Evolutionary conservation across 208 protist genomes (phyloP).

Genomic region (Acanthamoeba sp.): DNA sequence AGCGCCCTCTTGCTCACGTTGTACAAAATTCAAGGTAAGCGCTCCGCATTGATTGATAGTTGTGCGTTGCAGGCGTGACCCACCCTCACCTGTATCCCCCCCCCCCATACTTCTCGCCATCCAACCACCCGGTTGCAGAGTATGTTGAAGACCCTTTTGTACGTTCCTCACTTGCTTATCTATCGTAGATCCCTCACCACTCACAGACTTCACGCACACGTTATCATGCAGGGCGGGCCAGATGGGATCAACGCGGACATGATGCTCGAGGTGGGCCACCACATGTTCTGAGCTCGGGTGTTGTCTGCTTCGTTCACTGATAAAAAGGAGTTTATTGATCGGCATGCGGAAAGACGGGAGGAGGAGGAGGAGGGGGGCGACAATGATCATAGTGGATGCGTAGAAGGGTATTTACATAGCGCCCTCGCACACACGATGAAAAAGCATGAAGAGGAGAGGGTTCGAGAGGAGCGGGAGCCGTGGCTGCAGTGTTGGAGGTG

Average conservation of each 20-base stretch:
- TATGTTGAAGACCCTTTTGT: conserved; percentile 58
- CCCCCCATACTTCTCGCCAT: not conserved
- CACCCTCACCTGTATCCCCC: too few relatives aligned
- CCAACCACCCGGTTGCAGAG: too few relatives aligned
- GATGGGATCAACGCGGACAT: conserved; percentile 38
- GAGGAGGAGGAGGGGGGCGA: not conserved
- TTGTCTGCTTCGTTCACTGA: too few relatives aligned
- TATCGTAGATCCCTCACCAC: too few relatives aligned
- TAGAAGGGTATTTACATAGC: not conserved
- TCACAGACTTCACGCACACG: not conserved
- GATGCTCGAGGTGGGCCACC: conserved; percentile 63
- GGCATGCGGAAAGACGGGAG: too few relatives aligned
- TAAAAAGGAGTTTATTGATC: too few relatives aligned
- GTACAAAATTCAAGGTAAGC: conserved; percentile 56
- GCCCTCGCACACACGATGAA: not conserved
- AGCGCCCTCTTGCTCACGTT: conserved; percentile 30
- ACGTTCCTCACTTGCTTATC: too few relatives aligned
- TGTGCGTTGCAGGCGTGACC: too few relatives aligned
- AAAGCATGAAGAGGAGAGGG: not conserved
- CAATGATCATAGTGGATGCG: not conserved
- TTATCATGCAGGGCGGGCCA: not conserved
- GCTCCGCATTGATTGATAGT: too few relatives aligned
- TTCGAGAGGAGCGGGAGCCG: not conserved
- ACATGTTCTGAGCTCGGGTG: conserved; percentile 70
- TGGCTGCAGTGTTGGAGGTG: not conserved